These are phyloP conservation scores for Plasmodium chabaudi DNA, from an alignment of 169 alveolate genomes.

Conservation along the genomic window DNA sequence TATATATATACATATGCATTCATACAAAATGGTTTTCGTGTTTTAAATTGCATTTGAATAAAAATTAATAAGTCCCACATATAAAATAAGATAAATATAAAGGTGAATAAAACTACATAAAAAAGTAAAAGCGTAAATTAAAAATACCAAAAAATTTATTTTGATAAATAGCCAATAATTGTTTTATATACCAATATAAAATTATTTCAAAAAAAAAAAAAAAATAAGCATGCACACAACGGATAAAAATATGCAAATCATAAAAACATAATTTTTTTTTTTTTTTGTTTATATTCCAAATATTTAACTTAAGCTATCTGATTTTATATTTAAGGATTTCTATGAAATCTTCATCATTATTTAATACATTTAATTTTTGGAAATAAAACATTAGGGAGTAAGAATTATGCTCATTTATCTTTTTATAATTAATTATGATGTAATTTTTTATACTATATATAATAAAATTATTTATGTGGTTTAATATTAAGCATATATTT, in stretches of 20 bases:
- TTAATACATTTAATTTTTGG: slow-evolving; percentile 46
- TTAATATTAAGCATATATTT: slow-evolving; percentile 39
- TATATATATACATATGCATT: too few species aligned
- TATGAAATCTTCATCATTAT: slow-evolving; percentile 56
- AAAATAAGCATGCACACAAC: not conserved
- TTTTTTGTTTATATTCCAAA: not conserved
- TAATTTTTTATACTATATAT: slow-evolving; percentile 37
- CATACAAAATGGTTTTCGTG: too few species aligned
- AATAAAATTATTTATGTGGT: slow-evolving; percentile 19
- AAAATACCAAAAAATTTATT: too few species aligned
- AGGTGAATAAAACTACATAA: too few species aligned
- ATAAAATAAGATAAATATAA: too few species aligned
- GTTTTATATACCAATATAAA: too few species aligned
- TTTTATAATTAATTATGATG: slow-evolving; percentile 55
- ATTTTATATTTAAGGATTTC: slow-evolving; percentile 62
- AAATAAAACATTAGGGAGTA: slow-evolving; percentile 52
- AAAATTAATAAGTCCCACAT: too few species aligned
- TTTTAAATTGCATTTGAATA: too few species aligned
- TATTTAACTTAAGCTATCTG: slow-evolving; percentile 21
- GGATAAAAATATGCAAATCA: too few species aligned
- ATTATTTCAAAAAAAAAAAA: not conserved
- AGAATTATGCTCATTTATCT: slow-evolving; percentile 68
- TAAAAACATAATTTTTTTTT: slow-evolving; percentile 1
- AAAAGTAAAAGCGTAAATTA: too few species aligned
- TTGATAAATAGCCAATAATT: too few species aligned